Conservation (phyloP, 257 asterid species). For the Penstemon davidsonii region DNA sequence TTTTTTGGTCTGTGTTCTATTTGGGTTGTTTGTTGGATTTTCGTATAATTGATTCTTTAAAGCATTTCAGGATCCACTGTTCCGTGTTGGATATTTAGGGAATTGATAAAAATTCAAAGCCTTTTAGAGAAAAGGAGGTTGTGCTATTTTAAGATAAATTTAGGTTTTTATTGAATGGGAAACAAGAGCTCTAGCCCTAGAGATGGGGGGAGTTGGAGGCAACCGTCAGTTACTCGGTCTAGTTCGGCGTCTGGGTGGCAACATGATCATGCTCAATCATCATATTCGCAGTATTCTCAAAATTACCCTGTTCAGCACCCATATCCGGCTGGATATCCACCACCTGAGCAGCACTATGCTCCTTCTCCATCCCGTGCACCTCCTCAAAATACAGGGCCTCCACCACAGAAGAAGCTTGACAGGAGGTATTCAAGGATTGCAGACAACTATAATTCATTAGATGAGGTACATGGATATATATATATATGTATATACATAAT, state of each 20-base stretch:
- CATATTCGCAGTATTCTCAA: conserved; percentile 52
- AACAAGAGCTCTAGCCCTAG: conserved; percentile 62
- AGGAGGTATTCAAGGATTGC: conserved; percentile 89
- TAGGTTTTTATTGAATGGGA: conserved; percentile 58
- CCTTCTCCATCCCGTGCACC: conserved; percentile 38
- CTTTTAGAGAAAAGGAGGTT: conserved; percentile 14
- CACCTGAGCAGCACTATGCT: conserved; percentile 39
- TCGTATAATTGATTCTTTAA: conserved; percentile 14
- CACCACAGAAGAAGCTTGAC: conserved; percentile 60
- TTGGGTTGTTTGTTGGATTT: conserved; percentile 17
- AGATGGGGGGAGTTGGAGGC: conserved; percentile 49
- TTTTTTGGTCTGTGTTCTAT: background rate
- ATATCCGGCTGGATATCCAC: conserved; percentile 31
- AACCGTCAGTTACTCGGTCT: conserved; percentile 47
- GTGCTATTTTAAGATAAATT: conserved; percentile 23
- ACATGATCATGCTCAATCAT: conserved; percentile 43
- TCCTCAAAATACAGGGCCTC: conserved; percentile 35
- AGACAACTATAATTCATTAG: conserved; percentile 74
- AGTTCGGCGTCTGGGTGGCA: conserved; percentile 52
- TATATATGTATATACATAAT: background rate
- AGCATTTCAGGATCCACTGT: background rate
- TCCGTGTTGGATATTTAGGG: conserved; percentile 3
- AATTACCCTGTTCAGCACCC: conserved; percentile 44
- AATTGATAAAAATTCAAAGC: too few species aligned
- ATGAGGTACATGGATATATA: conserved; percentile 58